These are phyloP conservation scores for Phytophthora citricola DNA, from an alignment of 352 stramenopile genomes.

Conservation along the genomic window DNA sequence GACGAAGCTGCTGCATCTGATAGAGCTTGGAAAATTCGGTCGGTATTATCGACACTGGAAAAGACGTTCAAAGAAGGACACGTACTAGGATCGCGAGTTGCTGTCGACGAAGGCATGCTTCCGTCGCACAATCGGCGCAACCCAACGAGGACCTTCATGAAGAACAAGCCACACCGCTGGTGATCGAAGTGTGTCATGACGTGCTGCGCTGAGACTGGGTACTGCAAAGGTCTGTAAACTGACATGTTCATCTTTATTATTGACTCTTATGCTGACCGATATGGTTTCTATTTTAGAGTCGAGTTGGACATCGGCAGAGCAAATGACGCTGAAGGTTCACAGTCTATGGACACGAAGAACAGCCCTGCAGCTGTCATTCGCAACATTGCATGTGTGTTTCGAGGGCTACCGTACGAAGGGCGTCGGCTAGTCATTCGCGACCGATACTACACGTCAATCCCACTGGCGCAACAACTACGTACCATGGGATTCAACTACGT, in stretches of 20 bases:
- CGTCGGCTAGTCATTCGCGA: not conserved
- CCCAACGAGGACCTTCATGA: constrained; percentile 10
- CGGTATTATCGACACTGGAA: not conserved
- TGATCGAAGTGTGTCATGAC: constrained; percentile 19
- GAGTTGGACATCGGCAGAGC: not conserved
- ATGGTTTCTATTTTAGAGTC: not conserved
- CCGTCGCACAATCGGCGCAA: constrained; percentile 9
- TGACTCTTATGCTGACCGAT: not conserved
- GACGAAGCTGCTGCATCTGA: not conserved
- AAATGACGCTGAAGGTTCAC: not conserved
- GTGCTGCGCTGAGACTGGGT: constrained; percentile 16
- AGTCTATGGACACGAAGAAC: constrained; percentile 7
- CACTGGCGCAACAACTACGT: not conserved
- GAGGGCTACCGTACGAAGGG: not conserved
- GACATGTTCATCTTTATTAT: no score
- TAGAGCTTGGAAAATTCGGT: constrained; percentile 15
- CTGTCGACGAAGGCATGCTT: constrained; percentile 16
- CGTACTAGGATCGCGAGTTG: not conserved
- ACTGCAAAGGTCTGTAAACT: constrained; percentile 9
- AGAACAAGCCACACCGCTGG: constrained; percentile 6
- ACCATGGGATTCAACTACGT: constrained; percentile 9
- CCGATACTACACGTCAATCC: not conserved
- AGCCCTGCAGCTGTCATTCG: not conserved
- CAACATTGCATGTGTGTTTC: constrained; percentile 5
- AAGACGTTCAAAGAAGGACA: constrained; percentile 21